These are phyloP conservation scores for Ophiostoma novo-ulmi DNA, from an alignment of 2,329 filamentous ascomycete genomes.

Conservation along the genomic window DNA sequence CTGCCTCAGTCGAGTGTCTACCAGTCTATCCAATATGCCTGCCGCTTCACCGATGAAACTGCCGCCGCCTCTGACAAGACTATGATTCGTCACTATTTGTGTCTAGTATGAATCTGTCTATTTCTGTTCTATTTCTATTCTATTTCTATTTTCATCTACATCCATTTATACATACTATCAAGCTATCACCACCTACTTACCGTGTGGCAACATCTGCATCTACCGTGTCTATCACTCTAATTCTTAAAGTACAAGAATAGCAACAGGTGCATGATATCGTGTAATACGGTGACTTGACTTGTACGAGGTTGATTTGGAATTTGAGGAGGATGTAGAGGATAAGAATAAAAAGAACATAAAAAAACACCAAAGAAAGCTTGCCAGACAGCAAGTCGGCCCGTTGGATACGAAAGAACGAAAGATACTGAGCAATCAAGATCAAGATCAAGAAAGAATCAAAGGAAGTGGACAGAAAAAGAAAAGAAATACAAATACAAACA, in stretches of 20 bases:
- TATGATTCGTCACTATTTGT: background rate
- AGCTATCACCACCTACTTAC: background rate
- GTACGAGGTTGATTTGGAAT: constrained; percentile 4
- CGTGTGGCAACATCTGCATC: background rate
- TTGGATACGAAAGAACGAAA: too few relatives aligned
- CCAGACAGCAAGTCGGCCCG: too few relatives aligned
- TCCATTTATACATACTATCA: background rate
- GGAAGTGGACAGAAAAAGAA: background rate
- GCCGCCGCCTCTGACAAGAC: background rate
- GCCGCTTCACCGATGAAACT: background rate
- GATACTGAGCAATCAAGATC: background rate
- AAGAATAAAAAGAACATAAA: too few relatives aligned
- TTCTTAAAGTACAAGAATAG: background rate
- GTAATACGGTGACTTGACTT: background rate
- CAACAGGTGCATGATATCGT: background rate
- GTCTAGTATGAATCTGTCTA: background rate
- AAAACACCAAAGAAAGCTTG: too few relatives aligned
- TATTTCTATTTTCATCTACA: background rate
- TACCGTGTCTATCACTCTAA: background rate
- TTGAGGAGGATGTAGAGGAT: too few relatives aligned
- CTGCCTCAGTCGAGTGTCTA: background rate
- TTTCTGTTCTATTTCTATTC: background rate
- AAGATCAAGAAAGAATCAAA: background rate
- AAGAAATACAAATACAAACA: background rate
- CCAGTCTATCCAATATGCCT: background rate